These are phyloP conservation scores for Wickerhamomyces bovis DNA, from an alignment of 805 yeast genomes.

Conservation along the genomic window DNA sequence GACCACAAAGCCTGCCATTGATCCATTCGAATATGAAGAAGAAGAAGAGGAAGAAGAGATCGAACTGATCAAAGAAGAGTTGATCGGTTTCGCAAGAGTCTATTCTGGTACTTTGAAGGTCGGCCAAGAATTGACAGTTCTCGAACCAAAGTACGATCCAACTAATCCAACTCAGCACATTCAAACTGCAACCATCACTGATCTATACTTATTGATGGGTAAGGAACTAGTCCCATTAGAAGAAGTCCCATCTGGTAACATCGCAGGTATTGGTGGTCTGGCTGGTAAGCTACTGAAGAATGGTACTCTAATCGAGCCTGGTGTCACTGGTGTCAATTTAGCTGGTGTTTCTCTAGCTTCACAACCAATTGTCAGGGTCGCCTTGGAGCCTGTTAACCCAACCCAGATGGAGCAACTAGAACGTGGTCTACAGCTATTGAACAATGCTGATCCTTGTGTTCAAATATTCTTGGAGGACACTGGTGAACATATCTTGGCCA, in stretches of 20 bases:
- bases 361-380: slow-evolving; percentile 93
- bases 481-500: slow-evolving; percentile 90
- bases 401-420: slow-evolving; percentile 70
- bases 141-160: slow-evolving; percentile 88
- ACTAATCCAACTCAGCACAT: slow-evolving; percentile 47
- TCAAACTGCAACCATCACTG: slow-evolving; percentile 54
- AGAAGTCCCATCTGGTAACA: slow-evolving; percentile 88
- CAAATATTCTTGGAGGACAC: slow-evolving; percentile 78
- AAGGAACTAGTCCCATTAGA: slow-evolving; percentile 74
- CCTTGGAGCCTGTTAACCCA: slow-evolving; percentile 91
- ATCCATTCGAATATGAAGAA: slow-evolving; percentile 44
- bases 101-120: slow-evolving; percentile 76
- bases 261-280: slow-evolving; percentile 90
- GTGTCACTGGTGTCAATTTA: slow-evolving; percentile 57
- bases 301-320: slow-evolving; percentile 69
- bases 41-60: slow-evolving; percentile 41
- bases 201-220: slow-evolving; percentile 85
- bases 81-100: slow-evolving; percentile 84
- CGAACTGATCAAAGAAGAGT: slow-evolving; percentile 46
- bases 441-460: slow-evolving; percentile 93
- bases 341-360: slow-evolving; percentile 71
- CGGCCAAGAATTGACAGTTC: slow-evolving; percentile 69
- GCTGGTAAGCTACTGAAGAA: slow-evolving; percentile 77
- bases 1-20: slow-evolving; percentile 23
- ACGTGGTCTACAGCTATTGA: slow-evolving; percentile 68